Evolutionary conservation across 352 stramenopile species (phyloP).

Genomic region (Phytopythium delawarense): DNA sequence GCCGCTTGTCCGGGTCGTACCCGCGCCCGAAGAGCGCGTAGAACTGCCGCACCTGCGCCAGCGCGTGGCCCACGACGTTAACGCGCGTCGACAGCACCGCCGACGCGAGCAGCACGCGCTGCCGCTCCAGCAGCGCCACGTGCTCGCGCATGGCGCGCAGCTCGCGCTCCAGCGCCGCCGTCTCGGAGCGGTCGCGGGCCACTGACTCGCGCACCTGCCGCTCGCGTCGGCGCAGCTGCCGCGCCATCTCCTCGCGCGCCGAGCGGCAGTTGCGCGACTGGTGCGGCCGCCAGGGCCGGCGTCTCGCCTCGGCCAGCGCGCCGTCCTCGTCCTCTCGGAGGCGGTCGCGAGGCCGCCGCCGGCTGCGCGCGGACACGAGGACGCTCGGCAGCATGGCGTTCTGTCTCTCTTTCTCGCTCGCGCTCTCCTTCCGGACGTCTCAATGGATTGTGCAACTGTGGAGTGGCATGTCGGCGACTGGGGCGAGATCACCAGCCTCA

Average conservation of each 20-base stretch:
- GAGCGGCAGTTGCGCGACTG: slow-evolving; percentile 27
- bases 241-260: slow-evolving; percentile 7
- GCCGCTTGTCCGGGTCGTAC: slow-evolving; percentile 20
- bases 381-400: not conserved
- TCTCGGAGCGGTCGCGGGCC: not conserved
- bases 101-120: slow-evolving; percentile 32
- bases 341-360: not conserved
- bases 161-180: slow-evolving; percentile 10
- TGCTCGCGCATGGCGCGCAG: slow-evolving; percentile 25
- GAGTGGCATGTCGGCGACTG: too few species aligned
- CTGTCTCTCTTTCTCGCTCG: not conserved
- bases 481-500: too few species aligned
- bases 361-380: not conserved
- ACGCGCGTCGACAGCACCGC: slow-evolving; percentile 21
- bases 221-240: not conserved
- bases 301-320: not conserved
- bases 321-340: not conserved
- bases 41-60: slow-evolving; percentile 31
- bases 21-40: slow-evolving; percentile 42
- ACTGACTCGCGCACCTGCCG: not conserved
- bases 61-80: slow-evolving; percentile 29
- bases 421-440: too few species aligned
- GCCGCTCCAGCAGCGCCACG: slow-evolving; percentile 30
- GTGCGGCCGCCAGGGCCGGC: slow-evolving; percentile 5
- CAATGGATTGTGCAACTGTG: not conserved